Conservation (phyloP, 306 rosid genomes). For the Lathyrus tuberosus region DNA sequence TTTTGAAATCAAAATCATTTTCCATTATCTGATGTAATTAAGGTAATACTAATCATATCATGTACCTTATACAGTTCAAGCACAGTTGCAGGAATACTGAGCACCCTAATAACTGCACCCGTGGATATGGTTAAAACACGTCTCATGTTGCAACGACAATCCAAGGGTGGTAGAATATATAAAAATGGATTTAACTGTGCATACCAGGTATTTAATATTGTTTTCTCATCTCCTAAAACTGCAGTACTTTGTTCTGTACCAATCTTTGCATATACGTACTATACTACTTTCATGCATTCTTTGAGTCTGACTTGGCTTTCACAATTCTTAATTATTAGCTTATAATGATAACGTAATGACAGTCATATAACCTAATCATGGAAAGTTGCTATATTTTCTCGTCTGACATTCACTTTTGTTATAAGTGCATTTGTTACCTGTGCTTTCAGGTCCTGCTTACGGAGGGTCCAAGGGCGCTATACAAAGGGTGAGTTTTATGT, state of each 20-base stretch:
- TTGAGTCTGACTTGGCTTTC: constrained; percentile 24
- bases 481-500: constrained; percentile 84
- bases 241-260: not conserved
- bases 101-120: constrained; percentile 88
- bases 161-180: constrained; percentile 54
- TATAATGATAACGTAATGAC: not conserved
- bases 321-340: constrained; percentile 3
- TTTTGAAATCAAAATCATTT: constrained; percentile 19
- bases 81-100: constrained; percentile 66
- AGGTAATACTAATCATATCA: constrained; percentile 36
- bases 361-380: constrained; percentile 7
- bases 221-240: constrained; percentile 17
- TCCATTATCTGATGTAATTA: constrained; percentile 18
- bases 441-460: constrained; percentile 72
- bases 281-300: constrained; percentile 19
- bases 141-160: constrained; percentile 90
- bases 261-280: constrained; percentile 15
- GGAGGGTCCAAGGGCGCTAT: constrained; percentile 91
- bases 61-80: constrained; percentile 72
- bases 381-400: not conserved
- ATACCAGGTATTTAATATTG: constrained; percentile 58
- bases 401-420: constrained; percentile 19
- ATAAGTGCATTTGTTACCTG: constrained; percentile 26
- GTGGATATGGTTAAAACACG: constrained; percentile 95
- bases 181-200: constrained; percentile 86